Evolutionary conservation across 176 grass and related monocot genomes (phyloP).

Genomic region (Saccharum officinarum): DNA sequence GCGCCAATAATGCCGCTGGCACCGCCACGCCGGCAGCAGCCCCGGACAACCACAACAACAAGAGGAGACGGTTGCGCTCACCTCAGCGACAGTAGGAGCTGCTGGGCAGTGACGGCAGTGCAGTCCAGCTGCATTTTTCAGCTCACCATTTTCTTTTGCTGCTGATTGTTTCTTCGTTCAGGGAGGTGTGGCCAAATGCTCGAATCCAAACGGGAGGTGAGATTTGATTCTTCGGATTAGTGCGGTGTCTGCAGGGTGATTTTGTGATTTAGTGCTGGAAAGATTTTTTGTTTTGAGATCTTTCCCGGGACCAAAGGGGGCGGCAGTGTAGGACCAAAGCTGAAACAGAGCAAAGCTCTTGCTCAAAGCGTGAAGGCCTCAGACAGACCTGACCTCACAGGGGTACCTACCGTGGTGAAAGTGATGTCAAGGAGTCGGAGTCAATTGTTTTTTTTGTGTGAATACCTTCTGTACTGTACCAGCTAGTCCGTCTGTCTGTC

Average conservation of each 20-base stretch:
- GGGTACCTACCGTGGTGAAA: background rate
- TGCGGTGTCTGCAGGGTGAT: slow-evolving; percentile 40
- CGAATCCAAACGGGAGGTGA: background rate
- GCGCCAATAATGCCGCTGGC: too few species aligned
- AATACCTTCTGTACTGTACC: slow-evolving; percentile 29
- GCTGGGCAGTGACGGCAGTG: background rate
- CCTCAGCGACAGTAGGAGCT: slow-evolving; percentile 46
- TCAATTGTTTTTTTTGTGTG: slow-evolving; percentile 33
- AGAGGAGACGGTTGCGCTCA: slow-evolving; percentile 63
- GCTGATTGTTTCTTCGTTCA: background rate
- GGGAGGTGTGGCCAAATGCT: slow-evolving; percentile 13
- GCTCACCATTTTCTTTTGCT: slow-evolving; percentile 38
- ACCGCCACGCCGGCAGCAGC: slow-evolving; percentile 29
- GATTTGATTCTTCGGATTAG: slow-evolving; percentile 45
- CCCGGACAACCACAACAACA: slow-evolving; percentile 54
- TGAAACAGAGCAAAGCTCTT: slow-evolving; percentile 35
- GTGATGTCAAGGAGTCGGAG: slow-evolving; percentile 12
- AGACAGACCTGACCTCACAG: background rate
- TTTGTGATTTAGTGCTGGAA: slow-evolving; percentile 53
- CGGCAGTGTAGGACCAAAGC: slow-evolving; percentile 41
- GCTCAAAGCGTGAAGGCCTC: slow-evolving; percentile 16
- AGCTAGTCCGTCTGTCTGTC: background rate
- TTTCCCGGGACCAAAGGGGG: slow-evolving; percentile 46
- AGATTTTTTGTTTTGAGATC: slow-evolving; percentile 66
- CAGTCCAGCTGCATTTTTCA: slow-evolving; percentile 26